Base-by-base conservation (phyloP, 2,329 filamentous ascomycete genomes). In the Apiospora malaysiana region DNA sequence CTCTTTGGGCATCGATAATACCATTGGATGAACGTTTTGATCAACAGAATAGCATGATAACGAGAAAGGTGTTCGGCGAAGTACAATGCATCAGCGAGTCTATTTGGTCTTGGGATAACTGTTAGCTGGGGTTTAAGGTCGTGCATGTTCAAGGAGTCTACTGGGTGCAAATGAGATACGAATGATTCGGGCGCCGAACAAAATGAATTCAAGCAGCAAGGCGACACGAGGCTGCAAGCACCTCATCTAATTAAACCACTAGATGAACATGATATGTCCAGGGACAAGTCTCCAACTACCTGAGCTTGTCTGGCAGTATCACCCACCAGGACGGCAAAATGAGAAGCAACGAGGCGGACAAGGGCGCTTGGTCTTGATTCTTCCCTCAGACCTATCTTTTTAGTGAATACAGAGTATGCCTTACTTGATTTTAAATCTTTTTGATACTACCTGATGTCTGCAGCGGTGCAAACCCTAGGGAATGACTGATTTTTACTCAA, bases 1-100 rank as follows among this genome's bases (percentile, higher is more conserved):
- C 66, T 80, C 78, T 70, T 80, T 66, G 78, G 78, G 42, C 79
- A 80, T 75, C 76, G 78, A 73, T 80, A 78, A 74, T n/a, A 63
- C 18, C 32, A n/a, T n/a, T 63, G 32, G 56, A 32, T 40, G 37
- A 7, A 40, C 32, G 32, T 12, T 40, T 40, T 40, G 56, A n/a
- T 40, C 18, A 40, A 63, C 27, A 40, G 9, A 63, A 63, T 18
- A 63, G 32, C 32, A 63, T 63, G 56, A 23, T 63, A n/a, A 63
- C 12, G 56, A 18, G 32, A 40, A 37, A 37, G 56, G 56, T 63
- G 32, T 63, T 32, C 12, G 56, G 56, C 27, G 32, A 40, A 63
- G 18, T 63, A 9, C 32, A 63, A 63, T 63, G 56, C 56, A 63
- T 63, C 27, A 63, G 56, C 56, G 56, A 40, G 27, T 40, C 56